Evolutionary conservation across 768 basidiomycete species (phyloP), one percentile per base, ranked within the genome.

Genomic region (Rhodocollybia butyracea): DNA sequence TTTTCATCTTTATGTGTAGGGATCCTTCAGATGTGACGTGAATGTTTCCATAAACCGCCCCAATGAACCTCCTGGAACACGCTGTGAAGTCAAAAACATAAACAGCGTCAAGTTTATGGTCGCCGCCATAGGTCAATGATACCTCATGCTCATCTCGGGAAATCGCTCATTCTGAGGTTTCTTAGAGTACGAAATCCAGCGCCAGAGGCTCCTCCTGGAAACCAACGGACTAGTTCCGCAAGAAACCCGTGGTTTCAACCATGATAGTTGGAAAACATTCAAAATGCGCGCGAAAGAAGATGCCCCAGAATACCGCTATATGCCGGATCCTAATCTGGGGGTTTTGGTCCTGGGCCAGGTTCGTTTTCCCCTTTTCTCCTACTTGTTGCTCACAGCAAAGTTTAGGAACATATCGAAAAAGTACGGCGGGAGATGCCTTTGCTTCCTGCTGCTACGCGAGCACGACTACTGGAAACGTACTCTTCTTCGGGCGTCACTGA

Each of bases 11-110:
- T 4, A 19, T 31, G n/a, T 30, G 52, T 64, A 97, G 94, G 96
- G 96, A 1, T 98, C 95, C 5, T 76, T 98, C 30, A 80, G 97
- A 38, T 95, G 94, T 59, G 97, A 99, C 64, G 91, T 96, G 27
- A 98, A 99, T 63, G 87, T 98, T 4, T 98, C 96, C 5, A 83
- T 98, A 5, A 89, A 92, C 63, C 79, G 80, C 45, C 66, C 73
- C 39, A 86, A 86, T 8, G 70, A 79, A 5, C 69, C 81, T 3
- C 84, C 73, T 1, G 87, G 94, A 2, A 96, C 89, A 1, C 85
- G 96, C 29, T 95, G 94, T 64, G 96, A 99, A 70, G 84, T 99
- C 62, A 99, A 99, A 71, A 99, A 99, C 63, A 78, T 99, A 40
- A 98, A 98, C 66, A 94, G 93, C 52, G 77, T 97, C 40, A 84